A percentile compares a stretch with the other conserved stretches of the same genome.
Conservation (phyloP, 106 monocot species). For the Iris macrosiphon region DNA sequence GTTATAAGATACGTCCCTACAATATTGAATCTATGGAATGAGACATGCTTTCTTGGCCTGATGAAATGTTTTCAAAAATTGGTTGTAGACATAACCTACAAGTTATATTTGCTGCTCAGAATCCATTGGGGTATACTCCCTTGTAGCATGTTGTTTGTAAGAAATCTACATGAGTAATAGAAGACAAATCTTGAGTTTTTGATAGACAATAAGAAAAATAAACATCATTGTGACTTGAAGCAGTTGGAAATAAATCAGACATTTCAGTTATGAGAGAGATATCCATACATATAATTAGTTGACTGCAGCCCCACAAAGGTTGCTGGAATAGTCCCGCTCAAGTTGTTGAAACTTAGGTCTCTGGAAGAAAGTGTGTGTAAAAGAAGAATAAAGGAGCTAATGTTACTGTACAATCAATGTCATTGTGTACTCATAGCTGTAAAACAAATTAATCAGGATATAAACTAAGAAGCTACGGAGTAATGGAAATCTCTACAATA, state of each 20-base stretch:
- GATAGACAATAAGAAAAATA: not conserved
- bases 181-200: not conserved
- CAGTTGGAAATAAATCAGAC: not conserved
- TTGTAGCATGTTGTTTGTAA: slow-evolving; percentile 63
- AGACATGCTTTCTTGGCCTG: not conserved
- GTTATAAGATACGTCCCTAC: slow-evolving; percentile 79
- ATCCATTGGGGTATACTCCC: slow-evolving; percentile 80
- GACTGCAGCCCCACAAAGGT: slow-evolving; percentile 6
- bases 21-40: not conserved
- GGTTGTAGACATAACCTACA: slow-evolving; percentile 35
- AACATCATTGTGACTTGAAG: not conserved
- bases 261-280: not conserved
- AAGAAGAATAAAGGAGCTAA: not conserved
- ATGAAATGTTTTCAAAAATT: not conserved
- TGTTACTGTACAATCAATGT: not conserved
- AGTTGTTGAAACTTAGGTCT: slow-evolving; percentile 56
- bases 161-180: slow-evolving; percentile 33
- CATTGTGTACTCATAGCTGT: not conserved
- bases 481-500: no score
- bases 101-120: slow-evolving; percentile 23
- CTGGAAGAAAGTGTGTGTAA: slow-evolving; percentile 19
- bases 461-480: not conserved
- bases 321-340: slow-evolving; percentile 37
- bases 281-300: slow-evolving; percentile 39
- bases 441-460: not conserved